These are phyloP conservation scores for Posidonia oceanica DNA, from an alignment of 116 monocot species.

Conservation along the genomic window DNA sequence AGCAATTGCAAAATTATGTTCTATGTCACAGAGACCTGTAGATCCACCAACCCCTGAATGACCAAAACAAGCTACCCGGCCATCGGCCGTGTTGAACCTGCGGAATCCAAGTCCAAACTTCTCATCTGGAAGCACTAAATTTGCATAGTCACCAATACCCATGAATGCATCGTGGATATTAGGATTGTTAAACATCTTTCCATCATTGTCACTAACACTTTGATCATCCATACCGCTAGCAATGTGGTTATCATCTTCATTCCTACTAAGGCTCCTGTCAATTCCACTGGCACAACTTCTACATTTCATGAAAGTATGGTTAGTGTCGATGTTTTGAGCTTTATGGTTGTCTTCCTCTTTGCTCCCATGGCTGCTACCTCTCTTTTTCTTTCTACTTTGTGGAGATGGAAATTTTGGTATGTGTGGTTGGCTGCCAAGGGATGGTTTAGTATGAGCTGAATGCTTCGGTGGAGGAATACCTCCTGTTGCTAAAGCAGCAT, in stretches of 20 bases:
- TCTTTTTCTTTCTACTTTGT: constrained; percentile 21
- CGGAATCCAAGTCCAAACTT: constrained; percentile 86
- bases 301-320: constrained; percentile 1
- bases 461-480: constrained; percentile 72
- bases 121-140: constrained; percentile 43
- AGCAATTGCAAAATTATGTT: constrained; percentile 73
- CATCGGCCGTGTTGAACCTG: constrained; percentile 29
- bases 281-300: background rate
- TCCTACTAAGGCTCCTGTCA: background rate
- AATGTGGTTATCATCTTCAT: constrained; percentile 1
- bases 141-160: constrained; percentile 51
- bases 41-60: constrained; percentile 96
- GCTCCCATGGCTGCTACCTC: constrained; percentile 4
- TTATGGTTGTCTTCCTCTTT: constrained; percentile 5
- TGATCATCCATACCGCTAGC: background rate
- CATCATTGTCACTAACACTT: background rate
- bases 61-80: constrained; percentile 41
- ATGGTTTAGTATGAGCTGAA: constrained; percentile 36
- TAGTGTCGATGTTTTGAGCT: background rate
- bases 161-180: constrained; percentile 69
- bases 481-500: constrained; percentile 60
- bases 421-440: constrained; percentile 67
- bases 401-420: constrained; percentile 43
- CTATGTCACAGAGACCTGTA: constrained; percentile 66
- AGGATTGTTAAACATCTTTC: constrained; percentile 38